phyloP scores from a whole-genome alignment of 805 yeast genomes.

The Alloascoidea africana region DNA sequence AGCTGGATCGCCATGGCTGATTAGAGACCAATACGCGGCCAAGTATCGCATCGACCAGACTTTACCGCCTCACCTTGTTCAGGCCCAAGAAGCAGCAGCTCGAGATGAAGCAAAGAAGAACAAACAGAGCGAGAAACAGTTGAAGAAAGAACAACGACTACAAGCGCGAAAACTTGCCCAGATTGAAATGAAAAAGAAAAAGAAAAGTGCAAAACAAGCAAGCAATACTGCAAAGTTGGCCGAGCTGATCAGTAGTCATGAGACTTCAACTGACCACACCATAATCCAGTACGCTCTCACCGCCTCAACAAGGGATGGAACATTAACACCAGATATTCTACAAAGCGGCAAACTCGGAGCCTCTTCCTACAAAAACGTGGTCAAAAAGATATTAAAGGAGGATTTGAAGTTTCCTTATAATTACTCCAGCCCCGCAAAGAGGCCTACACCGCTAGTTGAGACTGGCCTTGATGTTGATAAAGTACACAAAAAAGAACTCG shows the following conservation, averaged over 20 bases:
- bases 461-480: neutral
- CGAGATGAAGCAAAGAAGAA: neutral
- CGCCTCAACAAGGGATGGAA: neutral
- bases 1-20: slow-evolving; percentile 94
- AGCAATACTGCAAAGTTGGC: slow-evolving; percentile 1
- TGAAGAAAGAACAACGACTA: neutral
- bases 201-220: neutral
- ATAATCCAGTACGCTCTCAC: neutral
- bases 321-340: neutral
- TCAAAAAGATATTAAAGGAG: neutral
- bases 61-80: slow-evolving; percentile 12
- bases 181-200: neutral
- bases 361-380: neutral
- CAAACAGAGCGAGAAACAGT: neutral
- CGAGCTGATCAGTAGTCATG: neutral
- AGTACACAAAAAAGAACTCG: neutral
- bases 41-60: slow-evolving; percentile 38
- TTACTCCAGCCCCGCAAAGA: neutral
- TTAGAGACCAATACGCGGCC: slow-evolving; percentile 59
- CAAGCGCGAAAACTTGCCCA: neutral
- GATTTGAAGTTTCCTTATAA: slow-evolving; percentile 1
- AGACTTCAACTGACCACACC: neutral
- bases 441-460: neutral
- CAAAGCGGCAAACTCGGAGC: neutral
- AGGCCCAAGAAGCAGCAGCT: neutral